Conservation (phyloP, 495 filamentous ascomycete species). For the Arthonia radiata region DNA sequence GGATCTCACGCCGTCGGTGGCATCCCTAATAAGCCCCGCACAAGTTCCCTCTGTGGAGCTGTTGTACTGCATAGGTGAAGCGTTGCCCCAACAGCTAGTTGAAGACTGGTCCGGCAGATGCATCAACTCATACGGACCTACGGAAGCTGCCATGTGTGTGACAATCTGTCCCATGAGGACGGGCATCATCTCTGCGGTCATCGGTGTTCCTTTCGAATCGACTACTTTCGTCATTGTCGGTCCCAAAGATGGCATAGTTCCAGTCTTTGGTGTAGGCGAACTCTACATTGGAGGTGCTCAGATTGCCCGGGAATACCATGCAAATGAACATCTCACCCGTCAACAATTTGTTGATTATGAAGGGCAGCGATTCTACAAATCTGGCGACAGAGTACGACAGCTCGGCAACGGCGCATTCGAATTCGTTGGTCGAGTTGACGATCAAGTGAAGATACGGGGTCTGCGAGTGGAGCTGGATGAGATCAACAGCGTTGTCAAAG, state of each 20-base stretch:
- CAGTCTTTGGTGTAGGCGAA: conserved; percentile 10
- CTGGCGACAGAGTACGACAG: conserved; percentile 10
- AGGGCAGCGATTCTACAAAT: conserved; percentile 9
- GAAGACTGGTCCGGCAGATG: conserved; percentile 6
- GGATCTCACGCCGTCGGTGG: conserved; percentile 20
- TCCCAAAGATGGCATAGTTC: conserved; percentile 2
- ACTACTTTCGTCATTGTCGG: conserved; percentile 7
- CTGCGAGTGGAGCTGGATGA: conserved; percentile 9
- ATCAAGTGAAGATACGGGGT: conserved; percentile 10
- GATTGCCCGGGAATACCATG: conserved; percentile 6
- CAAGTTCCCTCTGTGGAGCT: conserved; percentile 13
- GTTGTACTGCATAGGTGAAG: conserved; percentile 17
- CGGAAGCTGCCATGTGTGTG: conserved; percentile 9
- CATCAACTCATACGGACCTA: conserved; percentile 11
- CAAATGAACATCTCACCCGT: conserved; percentile 4
- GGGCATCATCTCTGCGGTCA: conserved; percentile 5
- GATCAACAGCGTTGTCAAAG: conserved; percentile 8
- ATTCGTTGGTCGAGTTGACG: conserved; percentile 8
- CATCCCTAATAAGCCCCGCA: conserved; percentile 7
- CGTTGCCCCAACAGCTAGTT: conserved; percentile 6
- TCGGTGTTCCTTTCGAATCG: conserved; percentile 8
- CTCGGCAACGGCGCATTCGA: conserved; percentile 7
- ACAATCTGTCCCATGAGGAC: conserved; percentile 5
- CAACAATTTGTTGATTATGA: conserved; percentile 5
- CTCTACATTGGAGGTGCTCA: conserved; percentile 10